These are phyloP conservation scores for Pichia sp. DNA, from an alignment of 1,139 yeast species.

Conservation along the genomic window DNA sequence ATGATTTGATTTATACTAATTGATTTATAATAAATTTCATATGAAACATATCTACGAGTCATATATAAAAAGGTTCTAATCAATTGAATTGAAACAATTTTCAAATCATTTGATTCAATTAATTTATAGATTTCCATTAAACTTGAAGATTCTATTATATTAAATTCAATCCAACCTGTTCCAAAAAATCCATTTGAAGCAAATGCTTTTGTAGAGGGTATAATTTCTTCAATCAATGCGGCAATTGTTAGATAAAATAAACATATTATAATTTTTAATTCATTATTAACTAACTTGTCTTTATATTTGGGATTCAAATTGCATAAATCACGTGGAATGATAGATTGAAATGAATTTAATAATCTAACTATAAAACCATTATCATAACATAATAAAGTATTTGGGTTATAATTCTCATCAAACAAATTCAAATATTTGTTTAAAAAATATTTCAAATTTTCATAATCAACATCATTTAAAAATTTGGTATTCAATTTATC, in stretches of 20 bases:
- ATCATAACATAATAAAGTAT: slow-evolving; percentile 6
- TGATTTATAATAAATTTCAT: background rate
- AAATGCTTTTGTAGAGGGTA: slow-evolving; percentile 3
- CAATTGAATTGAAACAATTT: background rate
- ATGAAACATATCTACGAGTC: background rate
- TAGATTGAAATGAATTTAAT: slow-evolving; percentile 10
- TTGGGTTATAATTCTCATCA: background rate
- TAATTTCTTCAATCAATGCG: background rate
- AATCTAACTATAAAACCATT: slow-evolving; percentile 9
- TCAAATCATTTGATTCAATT: background rate
- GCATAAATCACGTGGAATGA: slow-evolving; percentile 11
- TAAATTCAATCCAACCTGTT: slow-evolving; percentile 12
- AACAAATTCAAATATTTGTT: slow-evolving; percentile 4
- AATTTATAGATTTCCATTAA: background rate
- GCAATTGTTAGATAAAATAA: slow-evolving; percentile 8
- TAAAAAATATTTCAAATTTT: slow-evolving; percentile 6
- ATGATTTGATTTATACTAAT: background rate
- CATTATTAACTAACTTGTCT: background rate
- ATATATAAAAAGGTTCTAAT: background rate
- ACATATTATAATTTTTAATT: slow-evolving; percentile 1
- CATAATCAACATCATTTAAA: slow-evolving; percentile 4
- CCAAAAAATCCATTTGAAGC: slow-evolving; percentile 11
- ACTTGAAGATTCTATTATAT: background rate
- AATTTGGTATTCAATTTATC: slow-evolving; percentile 5
- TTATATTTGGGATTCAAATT: background rate